phyloP scores from a whole-genome alignment of 2,329 filamentous ascomycete species.

The Fusarium sambucinum region DNA sequence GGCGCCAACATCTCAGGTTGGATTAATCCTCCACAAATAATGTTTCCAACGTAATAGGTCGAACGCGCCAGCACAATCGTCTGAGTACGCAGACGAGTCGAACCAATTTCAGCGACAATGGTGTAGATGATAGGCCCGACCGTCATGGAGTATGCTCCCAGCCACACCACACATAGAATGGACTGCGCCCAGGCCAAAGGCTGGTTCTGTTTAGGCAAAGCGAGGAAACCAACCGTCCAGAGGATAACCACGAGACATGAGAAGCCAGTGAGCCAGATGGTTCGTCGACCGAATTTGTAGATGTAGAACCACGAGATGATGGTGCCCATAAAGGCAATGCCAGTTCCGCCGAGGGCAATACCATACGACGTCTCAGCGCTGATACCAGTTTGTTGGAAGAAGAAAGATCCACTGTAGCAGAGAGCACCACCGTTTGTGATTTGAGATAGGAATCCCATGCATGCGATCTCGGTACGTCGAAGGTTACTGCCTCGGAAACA shows the following conservation, averaged over 20 bases:
- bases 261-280: constrained; percentile 58
- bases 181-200: constrained; percentile 57
- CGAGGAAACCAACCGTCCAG: constrained; percentile 59
- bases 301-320: constrained; percentile 60
- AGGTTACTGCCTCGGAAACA: constrained; percentile 62
- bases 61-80: constrained; percentile 57
- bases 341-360: constrained; percentile 58
- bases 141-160: constrained; percentile 58
- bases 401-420: constrained; percentile 59
- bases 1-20: constrained; percentile 56
- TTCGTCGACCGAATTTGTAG: constrained; percentile 57
- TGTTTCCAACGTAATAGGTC: constrained; percentile 57
- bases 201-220: constrained; percentile 52
- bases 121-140: constrained; percentile 61
- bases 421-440: constrained; percentile 57
- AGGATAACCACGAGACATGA: constrained; percentile 54
- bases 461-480: constrained; percentile 60
- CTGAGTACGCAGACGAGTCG: constrained; percentile 58
- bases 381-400: constrained; percentile 61
- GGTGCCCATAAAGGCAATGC: constrained; percentile 58
- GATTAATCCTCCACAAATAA: constrained; percentile 56
- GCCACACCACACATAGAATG: constrained; percentile 59
- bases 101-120: constrained; percentile 58
- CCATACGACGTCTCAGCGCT: constrained; percentile 53
- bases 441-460: constrained; percentile 57